Evolutionary conservation across 192 early-diverging fungal species (phyloP), one percentile per base, ranked within the genome.

Genomic region (Gonapodya sp.): DNA sequence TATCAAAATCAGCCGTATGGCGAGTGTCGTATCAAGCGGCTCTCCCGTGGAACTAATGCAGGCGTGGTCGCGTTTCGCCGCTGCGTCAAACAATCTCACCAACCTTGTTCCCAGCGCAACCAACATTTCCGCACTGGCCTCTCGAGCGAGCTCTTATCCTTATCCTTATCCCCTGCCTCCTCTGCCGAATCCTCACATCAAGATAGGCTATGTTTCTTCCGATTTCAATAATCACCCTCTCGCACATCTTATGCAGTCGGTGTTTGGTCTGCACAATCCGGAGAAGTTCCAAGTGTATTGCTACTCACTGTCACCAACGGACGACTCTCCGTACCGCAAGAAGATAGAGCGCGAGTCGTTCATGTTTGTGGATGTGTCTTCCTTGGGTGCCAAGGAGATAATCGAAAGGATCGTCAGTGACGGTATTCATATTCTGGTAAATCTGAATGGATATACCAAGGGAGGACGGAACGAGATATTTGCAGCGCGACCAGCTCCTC

Each of bases 361-460:
- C 79, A 88, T 91, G 72, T 96, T 97, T 86, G 33, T 94, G 0
- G 93, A 97, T 84, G 94, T 94, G 35, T 86, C 86, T 0, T 83
- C 85, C 8, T 94, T 93, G 93, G 86, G 90, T 32, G 89, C 88
- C 33, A 88, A 94, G 82, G 86, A 92, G 18, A 91, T 97, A 80
- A 92, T 95, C 14, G 92, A 94, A 80, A 89, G 87, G 2, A 89
- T 98, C 36, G 85, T 87, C 1, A 80, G 31, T 2, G 96, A 98
- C 81, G 87, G 90, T 36, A 94, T 96, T 81, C 96, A 98, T 82
- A 89, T 98, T 2, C 87, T 98, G 31, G 91, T 95, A 81, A 97
- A 98, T 79, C 86, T 98, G 74, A 98, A 98, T 83, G 96, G 96
- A 34, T 97, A 98, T 84, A 98, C 96, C n/a, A 96, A 96, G 82